Evolutionary conservation across 2,329 filamentous ascomycete genomes (phyloP).

Genomic region (Elsinoe australis): DNA sequence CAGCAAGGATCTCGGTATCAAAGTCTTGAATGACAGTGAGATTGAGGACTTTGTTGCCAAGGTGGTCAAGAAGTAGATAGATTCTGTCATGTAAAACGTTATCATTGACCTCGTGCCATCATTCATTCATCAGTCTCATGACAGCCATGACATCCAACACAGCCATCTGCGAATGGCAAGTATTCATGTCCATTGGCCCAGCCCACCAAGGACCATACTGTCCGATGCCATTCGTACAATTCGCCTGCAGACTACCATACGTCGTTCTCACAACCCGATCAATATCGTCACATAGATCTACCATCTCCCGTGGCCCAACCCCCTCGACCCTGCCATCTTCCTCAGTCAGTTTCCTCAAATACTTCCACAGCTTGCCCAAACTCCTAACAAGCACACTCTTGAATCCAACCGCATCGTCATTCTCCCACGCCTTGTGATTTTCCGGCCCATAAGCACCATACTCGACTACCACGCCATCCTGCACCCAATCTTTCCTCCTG

Average conservation of each 20-base stretch:
- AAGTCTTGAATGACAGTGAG: conserved; percentile 26
- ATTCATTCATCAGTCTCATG: conserved; percentile 21
- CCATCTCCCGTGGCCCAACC: conserved; percentile 18
- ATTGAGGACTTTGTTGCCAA: conserved; percentile 27
- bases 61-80: conserved; percentile 22
- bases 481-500: conserved; percentile 24
- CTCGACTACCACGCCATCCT: conserved; percentile 21
- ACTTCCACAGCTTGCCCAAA: conserved; percentile 23
- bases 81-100: background rate
- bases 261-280: conserved; percentile 24
- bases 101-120: background rate
- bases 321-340: conserved; percentile 12
- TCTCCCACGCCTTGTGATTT: conserved; percentile 23
- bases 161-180: conserved; percentile 27
- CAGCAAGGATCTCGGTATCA: conserved; percentile 33
- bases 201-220: conserved; percentile 30
- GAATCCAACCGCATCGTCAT: conserved; percentile 27
- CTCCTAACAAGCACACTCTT: conserved; percentile 26
- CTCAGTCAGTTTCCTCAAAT: conserved; percentile 13
- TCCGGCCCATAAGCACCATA: conserved; percentile 24
- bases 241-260: conserved; percentile 21
- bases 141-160: conserved; percentile 28
- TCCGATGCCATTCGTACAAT: conserved; percentile 25
- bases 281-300: conserved; percentile 19
- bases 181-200: conserved; percentile 26